These are phyloP conservation scores for Aspergillus hiratsukae DNA, from an alignment of 2,329 filamentous ascomycete genomes.

Conservation along the genomic window DNA sequence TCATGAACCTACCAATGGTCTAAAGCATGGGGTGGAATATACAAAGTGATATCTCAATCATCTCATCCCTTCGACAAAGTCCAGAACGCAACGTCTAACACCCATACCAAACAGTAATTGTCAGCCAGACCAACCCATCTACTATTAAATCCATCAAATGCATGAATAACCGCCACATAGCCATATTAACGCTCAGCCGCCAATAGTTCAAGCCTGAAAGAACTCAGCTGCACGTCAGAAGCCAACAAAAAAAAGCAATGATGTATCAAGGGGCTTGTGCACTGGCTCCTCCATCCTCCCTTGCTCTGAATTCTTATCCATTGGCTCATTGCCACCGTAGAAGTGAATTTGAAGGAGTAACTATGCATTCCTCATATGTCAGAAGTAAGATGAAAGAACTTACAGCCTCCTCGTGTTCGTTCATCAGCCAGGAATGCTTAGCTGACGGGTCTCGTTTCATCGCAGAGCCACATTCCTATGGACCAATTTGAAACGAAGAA, in stretches of 20 bases:
- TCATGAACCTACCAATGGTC: not conserved
- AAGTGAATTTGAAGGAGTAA: not conserved
- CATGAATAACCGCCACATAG: not conserved
- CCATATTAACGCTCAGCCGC: not conserved
- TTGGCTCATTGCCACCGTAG: not conserved
- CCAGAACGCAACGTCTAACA: not conserved
- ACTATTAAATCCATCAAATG: not conserved
- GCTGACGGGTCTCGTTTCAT: not conserved
- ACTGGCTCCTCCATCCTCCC: not conserved
- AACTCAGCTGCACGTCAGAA: not conserved
- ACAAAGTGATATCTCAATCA: not conserved
- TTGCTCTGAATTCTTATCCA: not conserved
- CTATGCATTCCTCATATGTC: not conserved
- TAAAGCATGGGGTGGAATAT: not conserved
- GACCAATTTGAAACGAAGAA: not conserved
- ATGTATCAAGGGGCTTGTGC: not conserved
- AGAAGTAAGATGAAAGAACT: not conserved
- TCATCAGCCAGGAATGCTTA: not conserved
- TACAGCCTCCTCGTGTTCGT: not conserved
- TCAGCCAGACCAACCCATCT: not conserved
- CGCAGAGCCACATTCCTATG: not conserved
- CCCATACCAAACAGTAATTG: not conserved
- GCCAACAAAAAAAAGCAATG: not conserved
- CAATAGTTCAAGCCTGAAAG: not conserved
- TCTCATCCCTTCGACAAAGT: not conserved